These are phyloP conservation scores for Venturia nashicola DNA, from an alignment of 2,329 filamentous ascomycete species.

Conservation along the genomic window DNA sequence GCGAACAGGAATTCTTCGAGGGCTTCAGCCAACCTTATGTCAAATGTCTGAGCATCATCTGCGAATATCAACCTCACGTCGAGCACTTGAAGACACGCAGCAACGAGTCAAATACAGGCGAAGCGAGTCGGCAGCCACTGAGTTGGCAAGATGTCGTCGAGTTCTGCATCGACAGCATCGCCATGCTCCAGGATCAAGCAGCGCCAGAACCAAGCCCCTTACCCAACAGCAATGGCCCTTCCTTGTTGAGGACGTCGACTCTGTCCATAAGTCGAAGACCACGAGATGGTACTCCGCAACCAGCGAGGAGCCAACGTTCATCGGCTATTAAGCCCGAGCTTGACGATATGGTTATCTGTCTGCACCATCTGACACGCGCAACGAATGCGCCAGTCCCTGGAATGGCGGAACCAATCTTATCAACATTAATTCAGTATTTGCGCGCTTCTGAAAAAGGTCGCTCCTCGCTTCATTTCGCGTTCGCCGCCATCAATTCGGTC, in stretches of 20 bases:
- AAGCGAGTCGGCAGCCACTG: not conserved
- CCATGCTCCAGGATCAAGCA: not conserved
- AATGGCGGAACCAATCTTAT: constrained; percentile 43
- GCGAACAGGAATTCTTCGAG: constrained; percentile 37
- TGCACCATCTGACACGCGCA: constrained; percentile 50
- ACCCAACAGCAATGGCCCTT: not conserved
- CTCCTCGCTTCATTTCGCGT: constrained; percentile 57
- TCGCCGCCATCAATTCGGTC: constrained; percentile 63
- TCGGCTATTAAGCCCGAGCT: constrained; percentile 12
- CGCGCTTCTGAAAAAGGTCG: constrained; percentile 46
- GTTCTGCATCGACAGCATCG: constrained; percentile 48
- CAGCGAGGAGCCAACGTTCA: constrained; percentile 11
- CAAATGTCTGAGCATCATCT: constrained; percentile 57
- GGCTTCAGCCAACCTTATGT: constrained; percentile 57
- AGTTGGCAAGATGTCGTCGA: constrained; percentile 58
- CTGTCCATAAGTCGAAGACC: constrained; percentile 10
- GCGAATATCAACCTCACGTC: constrained; percentile 63
- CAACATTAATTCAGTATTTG: constrained; percentile 48
- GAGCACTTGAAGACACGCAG: constrained; percentile 55
- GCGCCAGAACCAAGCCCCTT: not conserved
- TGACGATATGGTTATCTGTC: constrained; percentile 43
- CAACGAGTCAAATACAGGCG: not conserved
- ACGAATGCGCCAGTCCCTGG: constrained; percentile 55
- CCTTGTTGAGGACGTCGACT: not conserved
- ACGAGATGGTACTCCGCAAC: constrained; percentile 16